Conservation (phyloP, 139 green algal species). For the Micromonas commoda region DNA sequence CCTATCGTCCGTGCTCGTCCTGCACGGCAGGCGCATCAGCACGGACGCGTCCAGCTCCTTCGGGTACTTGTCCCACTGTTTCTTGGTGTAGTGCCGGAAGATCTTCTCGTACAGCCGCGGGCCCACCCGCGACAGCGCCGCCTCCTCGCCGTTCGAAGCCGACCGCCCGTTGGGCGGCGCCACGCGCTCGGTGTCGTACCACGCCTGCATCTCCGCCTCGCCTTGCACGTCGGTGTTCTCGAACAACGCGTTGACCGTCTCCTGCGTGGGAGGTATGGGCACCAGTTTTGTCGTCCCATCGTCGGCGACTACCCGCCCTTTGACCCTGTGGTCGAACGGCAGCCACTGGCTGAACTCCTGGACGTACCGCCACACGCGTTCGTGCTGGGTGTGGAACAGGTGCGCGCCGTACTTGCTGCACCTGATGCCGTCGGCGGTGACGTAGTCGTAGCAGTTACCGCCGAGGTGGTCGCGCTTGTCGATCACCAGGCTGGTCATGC, state of each 20-base stretch:
- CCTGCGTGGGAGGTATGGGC: constrained; percentile 14
- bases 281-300: constrained; percentile 1
- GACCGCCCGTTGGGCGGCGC: neutral
- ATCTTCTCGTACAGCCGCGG: constrained; percentile 26
- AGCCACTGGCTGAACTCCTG: constrained; percentile 29
- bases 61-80: constrained; percentile 32
- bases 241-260: constrained; percentile 29
- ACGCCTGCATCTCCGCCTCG: constrained; percentile 21
- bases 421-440: constrained; percentile 19
- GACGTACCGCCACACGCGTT: constrained; percentile 30
- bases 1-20: constrained; percentile 19
- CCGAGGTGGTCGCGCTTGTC: constrained; percentile 32
- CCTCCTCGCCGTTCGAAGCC: constrained; percentile 27
- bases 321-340: constrained; percentile 25
- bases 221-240: neutral
- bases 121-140: constrained; percentile 18
- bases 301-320: neutral
- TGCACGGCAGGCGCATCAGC: constrained; percentile 17
- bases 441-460: constrained; percentile 32
- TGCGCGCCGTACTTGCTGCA: constrained; percentile 28
- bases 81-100: constrained; percentile 34
- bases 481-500: constrained; percentile 20
- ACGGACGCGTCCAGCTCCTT: constrained; percentile 28
- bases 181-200: neutral
- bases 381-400: constrained; percentile 28